Evolutionary conservation across 2,329 filamentous ascomycete species (phyloP).

Genomic region (Claviceps purpurea): DNA sequence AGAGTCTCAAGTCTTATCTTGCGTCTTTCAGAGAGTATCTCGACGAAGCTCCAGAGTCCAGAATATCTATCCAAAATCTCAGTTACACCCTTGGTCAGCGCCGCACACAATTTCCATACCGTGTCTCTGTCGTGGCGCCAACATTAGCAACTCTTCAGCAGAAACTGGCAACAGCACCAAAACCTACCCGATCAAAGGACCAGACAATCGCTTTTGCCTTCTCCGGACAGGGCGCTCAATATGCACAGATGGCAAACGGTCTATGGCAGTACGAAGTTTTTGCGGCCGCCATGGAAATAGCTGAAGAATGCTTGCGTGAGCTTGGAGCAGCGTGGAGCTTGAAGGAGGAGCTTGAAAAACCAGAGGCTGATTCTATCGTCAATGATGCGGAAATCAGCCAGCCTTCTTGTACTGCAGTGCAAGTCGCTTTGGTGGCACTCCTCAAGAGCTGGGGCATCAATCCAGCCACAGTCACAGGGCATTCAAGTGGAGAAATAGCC

Average conservation of each 20-base stretch:
- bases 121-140: slow-evolving; percentile 5
- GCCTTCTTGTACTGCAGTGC: slow-evolving; percentile 23
- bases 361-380: slow-evolving; percentile 2
- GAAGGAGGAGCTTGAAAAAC: slow-evolving; percentile 14
- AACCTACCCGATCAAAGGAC: background rate
- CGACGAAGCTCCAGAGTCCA: slow-evolving; percentile 1
- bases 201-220: slow-evolving; percentile 13
- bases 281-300: slow-evolving; percentile 10
- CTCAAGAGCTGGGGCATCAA: slow-evolving; percentile 14
- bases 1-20: slow-evolving; percentile 9
- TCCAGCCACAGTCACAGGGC: slow-evolving; percentile 15
- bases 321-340: slow-evolving; percentile 15
- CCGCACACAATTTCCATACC: slow-evolving; percentile 12
- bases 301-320: slow-evolving; percentile 6
- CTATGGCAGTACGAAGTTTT: slow-evolving; percentile 1
- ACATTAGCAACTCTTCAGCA: slow-evolving; percentile 5
- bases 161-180: slow-evolving; percentile 4
- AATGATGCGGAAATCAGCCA: slow-evolving; percentile 13
- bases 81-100: slow-evolving; percentile 17
- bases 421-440: slow-evolving; percentile 22
- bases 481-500: slow-evolving; percentile 22
- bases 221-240: slow-evolving; percentile 23
- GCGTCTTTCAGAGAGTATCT: slow-evolving; percentile 12
- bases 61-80: slow-evolving; percentile 9
- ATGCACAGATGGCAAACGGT: slow-evolving; percentile 5